Percentiles rank a stretch among this genome's conserved stretches.
Conservation (phyloP, 2,329 filamentous ascomycete genomes). For the Colletotrichum phormii region DNA sequence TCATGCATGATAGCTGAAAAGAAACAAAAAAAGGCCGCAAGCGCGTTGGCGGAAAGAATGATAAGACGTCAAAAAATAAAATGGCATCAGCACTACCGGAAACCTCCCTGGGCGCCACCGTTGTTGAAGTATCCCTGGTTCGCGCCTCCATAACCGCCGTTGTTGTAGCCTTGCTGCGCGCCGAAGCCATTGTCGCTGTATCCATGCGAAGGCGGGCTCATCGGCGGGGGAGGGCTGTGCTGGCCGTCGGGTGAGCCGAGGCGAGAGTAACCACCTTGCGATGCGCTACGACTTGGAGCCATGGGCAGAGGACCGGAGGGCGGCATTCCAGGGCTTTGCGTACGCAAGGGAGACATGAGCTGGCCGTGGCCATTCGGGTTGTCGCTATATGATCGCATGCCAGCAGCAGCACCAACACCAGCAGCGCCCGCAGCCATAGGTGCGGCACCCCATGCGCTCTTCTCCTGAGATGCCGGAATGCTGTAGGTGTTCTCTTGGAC, state of each 20-base stretch:
- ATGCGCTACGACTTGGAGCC: conserved; percentile 35
- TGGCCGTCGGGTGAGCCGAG: conserved; percentile 31
- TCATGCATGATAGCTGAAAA: conserved; percentile 10
- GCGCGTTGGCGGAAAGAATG: neutral
- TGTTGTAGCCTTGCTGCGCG: conserved; percentile 22
- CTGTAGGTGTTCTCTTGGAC: conserved; percentile 46
- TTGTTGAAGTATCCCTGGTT: conserved; percentile 34
- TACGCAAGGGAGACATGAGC: conserved; percentile 28
- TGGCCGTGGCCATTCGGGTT: conserved; percentile 14
- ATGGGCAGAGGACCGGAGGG: conserved; percentile 33
- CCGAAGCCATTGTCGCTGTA: conserved; percentile 23
- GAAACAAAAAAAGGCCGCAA: neutral
- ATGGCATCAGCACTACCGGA: conserved; percentile 6
- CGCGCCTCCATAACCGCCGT: conserved; percentile 22
- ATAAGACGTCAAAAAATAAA: neutral
- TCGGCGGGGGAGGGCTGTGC: conserved; percentile 35
- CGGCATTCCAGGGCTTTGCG: conserved; percentile 33
- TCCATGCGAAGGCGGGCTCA: conserved; percentile 31
- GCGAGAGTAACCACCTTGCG: conserved; percentile 29
- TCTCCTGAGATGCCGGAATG: conserved; percentile 46
- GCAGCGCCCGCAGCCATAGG: conserved; percentile 39
- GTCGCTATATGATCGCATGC: conserved; percentile 30
- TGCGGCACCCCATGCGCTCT: conserved; percentile 39
- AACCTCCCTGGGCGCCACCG: conserved; percentile 29
- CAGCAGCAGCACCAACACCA: conserved; percentile 22